Percentiles rank a stretch among this genome's conserved stretches.
Evolutionary conservation across 129 eudicot species (phyloP).

Genomic region (Artemisia argyi): DNA sequence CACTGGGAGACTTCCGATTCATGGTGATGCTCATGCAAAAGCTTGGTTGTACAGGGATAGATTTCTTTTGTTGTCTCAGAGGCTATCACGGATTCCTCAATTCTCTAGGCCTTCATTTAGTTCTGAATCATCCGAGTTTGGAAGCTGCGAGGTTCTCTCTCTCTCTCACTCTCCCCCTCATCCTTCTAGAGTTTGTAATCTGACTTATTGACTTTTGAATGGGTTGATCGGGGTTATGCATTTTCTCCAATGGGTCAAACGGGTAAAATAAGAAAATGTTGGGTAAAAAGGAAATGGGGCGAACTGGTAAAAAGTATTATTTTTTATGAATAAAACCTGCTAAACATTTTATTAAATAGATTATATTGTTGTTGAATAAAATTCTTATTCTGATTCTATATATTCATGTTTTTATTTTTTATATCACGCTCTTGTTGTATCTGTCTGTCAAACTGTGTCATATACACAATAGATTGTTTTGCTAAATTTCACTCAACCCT

Average conservation of each 20-base stretch:
- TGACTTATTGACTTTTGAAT: not conserved
- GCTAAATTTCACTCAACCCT: no score
- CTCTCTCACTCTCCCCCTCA: slow-evolving; percentile 9
- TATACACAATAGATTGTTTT: no score
- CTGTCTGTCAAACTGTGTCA: no score
- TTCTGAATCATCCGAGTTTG: slow-evolving; percentile 53
- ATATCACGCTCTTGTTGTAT: no score
- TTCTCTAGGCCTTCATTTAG: slow-evolving; percentile 76
- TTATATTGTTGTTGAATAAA: not conserved
- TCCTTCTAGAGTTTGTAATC: not conserved
- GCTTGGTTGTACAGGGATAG: slow-evolving; percentile 79
- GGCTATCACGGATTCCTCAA: slow-evolving; percentile 83
- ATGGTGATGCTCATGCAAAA: slow-evolving; percentile 87
- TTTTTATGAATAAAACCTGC: not conserved
- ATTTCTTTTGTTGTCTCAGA: slow-evolving; percentile 79
- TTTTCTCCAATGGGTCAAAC: not conserved
- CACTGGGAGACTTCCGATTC: slow-evolving; percentile 67
- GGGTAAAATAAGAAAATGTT: not conserved
- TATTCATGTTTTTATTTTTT: no score
- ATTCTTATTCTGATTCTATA: no score
- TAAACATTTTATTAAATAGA: not conserved
- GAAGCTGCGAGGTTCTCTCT: slow-evolving; percentile 76
- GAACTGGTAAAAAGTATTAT: not conserved
- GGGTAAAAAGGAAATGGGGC: not conserved
- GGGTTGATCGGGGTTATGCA: not conserved